These are phyloP conservation scores for Boletus barrowsii DNA, from an alignment of 768 basidiomycete genomes.

Conservation along the genomic window DNA sequence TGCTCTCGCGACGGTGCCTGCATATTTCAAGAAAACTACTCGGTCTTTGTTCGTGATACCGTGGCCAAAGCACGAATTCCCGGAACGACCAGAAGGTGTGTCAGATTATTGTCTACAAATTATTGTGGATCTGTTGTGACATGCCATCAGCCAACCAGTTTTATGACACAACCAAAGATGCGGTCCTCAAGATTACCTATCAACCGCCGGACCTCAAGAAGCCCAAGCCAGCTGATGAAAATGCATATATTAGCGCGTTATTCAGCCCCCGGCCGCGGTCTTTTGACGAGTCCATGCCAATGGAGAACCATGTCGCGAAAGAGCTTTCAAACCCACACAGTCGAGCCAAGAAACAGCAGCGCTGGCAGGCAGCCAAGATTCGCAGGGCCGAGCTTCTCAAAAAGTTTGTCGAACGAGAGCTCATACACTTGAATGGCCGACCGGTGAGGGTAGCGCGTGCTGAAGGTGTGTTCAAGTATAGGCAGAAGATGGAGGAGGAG, in stretches of 20 bases:
- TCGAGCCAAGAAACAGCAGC: conserved; percentile 74
- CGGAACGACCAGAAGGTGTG: conserved; percentile 34
- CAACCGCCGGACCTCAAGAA: conserved; percentile 49
- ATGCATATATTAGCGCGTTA: conserved; percentile 56
- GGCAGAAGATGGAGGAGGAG: conserved; percentile 54
- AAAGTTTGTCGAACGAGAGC: conserved; percentile 51
- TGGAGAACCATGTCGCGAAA: conserved; percentile 61
- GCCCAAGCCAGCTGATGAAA: conserved; percentile 43
- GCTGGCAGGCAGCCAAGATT: conserved; percentile 62
- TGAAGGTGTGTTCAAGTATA: conserved; percentile 75
- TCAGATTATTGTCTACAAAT: background rate
- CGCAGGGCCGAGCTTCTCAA: conserved; percentile 49
- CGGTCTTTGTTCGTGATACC: conserved; percentile 47
- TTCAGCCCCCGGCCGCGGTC: conserved; percentile 39
- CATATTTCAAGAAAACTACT: conserved; percentile 37
- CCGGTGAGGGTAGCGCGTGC: conserved; percentile 60
- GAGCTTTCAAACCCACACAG: conserved; percentile 83
- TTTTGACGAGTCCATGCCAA: conserved; percentile 51
- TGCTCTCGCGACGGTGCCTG: conserved; percentile 64
- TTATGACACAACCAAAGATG: conserved; percentile 65
- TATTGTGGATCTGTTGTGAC: conserved; percentile 4
- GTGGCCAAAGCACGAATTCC: conserved; percentile 60
- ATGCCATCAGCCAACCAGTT: conserved; percentile 31
- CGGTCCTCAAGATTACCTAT: conserved; percentile 70
- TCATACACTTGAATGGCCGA: conserved; percentile 57